A percentile compares a stretch with the other conserved stretches of the same genome.
phyloP scores from a whole-genome alignment of 1,284 basidiomycete species.

The Meira nashicola region DNA sequence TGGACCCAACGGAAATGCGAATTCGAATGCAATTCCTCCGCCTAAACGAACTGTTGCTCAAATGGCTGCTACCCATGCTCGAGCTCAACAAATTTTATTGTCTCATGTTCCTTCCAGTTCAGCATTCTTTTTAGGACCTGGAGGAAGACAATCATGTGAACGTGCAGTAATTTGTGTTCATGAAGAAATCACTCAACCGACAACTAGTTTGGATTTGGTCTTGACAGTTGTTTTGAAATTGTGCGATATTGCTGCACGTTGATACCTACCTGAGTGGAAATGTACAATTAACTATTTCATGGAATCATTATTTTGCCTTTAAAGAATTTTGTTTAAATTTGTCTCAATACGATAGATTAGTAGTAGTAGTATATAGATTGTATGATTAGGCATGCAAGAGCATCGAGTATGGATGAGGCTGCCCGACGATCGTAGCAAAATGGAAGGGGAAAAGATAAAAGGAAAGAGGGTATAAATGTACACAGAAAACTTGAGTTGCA shows the following conservation, averaged over 20 bases:
- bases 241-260: constrained; percentile 9
- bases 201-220: constrained; percentile 10
- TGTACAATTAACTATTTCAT: not conserved
- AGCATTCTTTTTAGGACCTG: constrained; percentile 45
- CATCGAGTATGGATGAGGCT: not conserved
- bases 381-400: not conserved
- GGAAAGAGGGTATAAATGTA: not conserved
- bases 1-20: too few species aligned
- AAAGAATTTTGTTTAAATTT: too few species aligned
- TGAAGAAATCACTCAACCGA: constrained; percentile 15
- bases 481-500: too few species aligned
- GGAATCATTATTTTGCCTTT: too few species aligned
- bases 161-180: constrained; percentile 43
- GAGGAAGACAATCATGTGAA: constrained; percentile 40
- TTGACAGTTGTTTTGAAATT: constrained; percentile 12
- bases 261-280: too few species aligned
- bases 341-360: too few species aligned
- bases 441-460: not conserved
- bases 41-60: not conserved
- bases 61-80: not conserved
- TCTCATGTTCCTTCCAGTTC: constrained; percentile 48
- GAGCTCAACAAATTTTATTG: constrained; percentile 25
- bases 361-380: not conserved
- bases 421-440: not conserved
- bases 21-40: too few species aligned